Percentiles rank a stretch among this genome's conserved stretches.
These are phyloP conservation scores for Calonectria multiphialidica DNA, from an alignment of 2,329 filamentous ascomycete genomes.

Conservation along the genomic window DNA sequence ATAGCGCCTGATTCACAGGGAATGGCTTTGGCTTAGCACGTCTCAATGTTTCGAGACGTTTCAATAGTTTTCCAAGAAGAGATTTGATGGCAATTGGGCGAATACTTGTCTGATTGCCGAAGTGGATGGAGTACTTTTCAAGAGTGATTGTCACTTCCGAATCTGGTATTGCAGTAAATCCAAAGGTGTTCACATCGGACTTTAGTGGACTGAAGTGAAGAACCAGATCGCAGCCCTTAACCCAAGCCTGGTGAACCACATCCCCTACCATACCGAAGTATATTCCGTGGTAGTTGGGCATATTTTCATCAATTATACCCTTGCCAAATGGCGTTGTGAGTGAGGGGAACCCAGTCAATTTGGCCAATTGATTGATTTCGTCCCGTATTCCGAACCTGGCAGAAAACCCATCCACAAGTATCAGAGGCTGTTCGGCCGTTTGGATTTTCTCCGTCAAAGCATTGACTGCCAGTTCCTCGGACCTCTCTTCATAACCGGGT, in stretches of 20 bases:
- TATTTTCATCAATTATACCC: slow-evolving; percentile 61
- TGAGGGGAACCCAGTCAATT: slow-evolving; percentile 59
- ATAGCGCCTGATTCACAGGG: not conserved
- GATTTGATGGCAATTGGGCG: not conserved
- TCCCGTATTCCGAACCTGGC: slow-evolving; percentile 54
- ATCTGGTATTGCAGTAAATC: slow-evolving; percentile 3
- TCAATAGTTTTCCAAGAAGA: not conserved
- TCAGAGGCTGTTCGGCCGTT: slow-evolving; percentile 58
- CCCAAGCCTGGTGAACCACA: not conserved
- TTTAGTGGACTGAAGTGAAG: slow-evolving; percentile 24
- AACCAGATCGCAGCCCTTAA: slow-evolving; percentile 15
- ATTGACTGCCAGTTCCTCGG: not conserved
- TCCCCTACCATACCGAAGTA: slow-evolving; percentile 43
- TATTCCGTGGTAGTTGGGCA: slow-evolving; percentile 61
- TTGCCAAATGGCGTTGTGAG: slow-evolving; percentile 62
- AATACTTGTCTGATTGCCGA: not conserved
- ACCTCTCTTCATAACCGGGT: not conserved
- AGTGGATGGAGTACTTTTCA: not conserved
- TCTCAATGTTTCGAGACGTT: not conserved
- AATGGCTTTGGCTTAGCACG: not conserved
- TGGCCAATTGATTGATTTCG: slow-evolving; percentile 56
- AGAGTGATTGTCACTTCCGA: not conserved
- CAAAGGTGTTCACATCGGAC: slow-evolving; percentile 29
- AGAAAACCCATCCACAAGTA: slow-evolving; percentile 66
- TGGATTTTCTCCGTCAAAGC: slow-evolving; percentile 50